Conservation (phyloP, 768 basidiomycete species). For the Kwoniella sp. region DNA sequence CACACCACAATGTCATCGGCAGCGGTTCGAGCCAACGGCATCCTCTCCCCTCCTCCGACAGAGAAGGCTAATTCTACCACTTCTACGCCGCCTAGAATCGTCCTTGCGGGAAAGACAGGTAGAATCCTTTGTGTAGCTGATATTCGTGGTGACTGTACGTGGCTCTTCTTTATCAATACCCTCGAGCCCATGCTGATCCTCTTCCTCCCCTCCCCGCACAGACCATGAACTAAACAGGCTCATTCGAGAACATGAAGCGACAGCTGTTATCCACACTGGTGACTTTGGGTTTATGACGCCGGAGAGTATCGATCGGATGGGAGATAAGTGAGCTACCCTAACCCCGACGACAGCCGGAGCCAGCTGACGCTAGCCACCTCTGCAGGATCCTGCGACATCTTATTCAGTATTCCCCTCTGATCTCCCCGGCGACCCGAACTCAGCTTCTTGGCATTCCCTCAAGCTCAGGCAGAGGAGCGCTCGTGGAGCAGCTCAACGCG, state of each 20-base stretch:
- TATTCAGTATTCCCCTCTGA: slow-evolving; percentile 92
- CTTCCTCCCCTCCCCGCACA: slow-evolving; percentile 18
- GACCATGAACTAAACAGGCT: slow-evolving; percentile 88
- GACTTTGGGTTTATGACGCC: slow-evolving; percentile 98
- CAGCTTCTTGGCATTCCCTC: slow-evolving; percentile 65
- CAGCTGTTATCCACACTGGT: slow-evolving; percentile 93
- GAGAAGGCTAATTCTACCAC: slow-evolving; percentile 36
- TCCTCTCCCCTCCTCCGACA: slow-evolving; percentile 38
- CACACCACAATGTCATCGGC: neutral
- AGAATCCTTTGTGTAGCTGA: slow-evolving; percentile 93
- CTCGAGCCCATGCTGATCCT: neutral
- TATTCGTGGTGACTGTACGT: slow-evolving; percentile 57
- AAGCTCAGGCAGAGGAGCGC: slow-evolving; percentile 61
- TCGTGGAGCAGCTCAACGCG: slow-evolving; percentile 72
- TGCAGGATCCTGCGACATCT: slow-evolving; percentile 83
- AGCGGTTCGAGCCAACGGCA: slow-evolving; percentile 31
- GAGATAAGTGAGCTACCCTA: slow-evolving; percentile 69
- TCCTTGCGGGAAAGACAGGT: slow-evolving; percentile 47
- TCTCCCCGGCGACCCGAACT: slow-evolving; percentile 76
- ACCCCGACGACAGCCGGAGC: neutral
- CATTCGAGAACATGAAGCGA: slow-evolving; percentile 82
- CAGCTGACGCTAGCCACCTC: slow-evolving; percentile 19
- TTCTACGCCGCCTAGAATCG: slow-evolving; percentile 39
- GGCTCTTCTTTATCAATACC: slow-evolving; percentile 60
- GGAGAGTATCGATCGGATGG: slow-evolving; percentile 80